Base-by-base conservation (phyloP, 306 rosid genomes). In the Dryas alaskensis region DNA sequence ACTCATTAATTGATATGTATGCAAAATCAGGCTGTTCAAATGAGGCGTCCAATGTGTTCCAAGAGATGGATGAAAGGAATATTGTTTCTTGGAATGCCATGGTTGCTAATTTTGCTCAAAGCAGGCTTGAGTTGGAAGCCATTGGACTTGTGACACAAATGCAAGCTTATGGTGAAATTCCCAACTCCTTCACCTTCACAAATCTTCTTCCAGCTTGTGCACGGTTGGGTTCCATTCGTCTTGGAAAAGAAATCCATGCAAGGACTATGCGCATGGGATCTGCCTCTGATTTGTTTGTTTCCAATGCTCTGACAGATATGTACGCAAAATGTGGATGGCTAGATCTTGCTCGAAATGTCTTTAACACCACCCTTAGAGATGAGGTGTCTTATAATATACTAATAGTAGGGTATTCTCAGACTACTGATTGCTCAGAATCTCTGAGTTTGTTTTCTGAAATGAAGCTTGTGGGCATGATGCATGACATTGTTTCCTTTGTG, bases 141-240 rank as follows among this genome's bases (percentile, higher is more conserved):
- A 66, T 88, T 50, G 88, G 80, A 72, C 80, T 91, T 44, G 66
- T 86, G 72, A 81, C 83, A 77, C 79, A 72, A 80, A 91, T 93
- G 98, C 97, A 89, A 78, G 79, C 78, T 69, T 69, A 66, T 67
- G 92, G 89, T 39, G 89, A 82, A 83, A 72, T 69, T 66, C 94
- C 96, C 19, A 93, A 88, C 80, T 53, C 83, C 50, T 86, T 91
- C 40, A 87, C 97, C 71, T 85, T 89, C 81, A 91, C 97, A 49
- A 93, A 89, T 78, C 89, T 88, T 80, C 97, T 91, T 75, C 97
- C 96, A 10, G 97, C 93, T 9, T 93, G 96, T 84, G 84, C 96
- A 51, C 85, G 92, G 68, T 81, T 85, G 79, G 88, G 97, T 82
- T 85, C 67, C 70, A 80, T 81, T 73, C 78, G 65, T 66, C 74